Base-by-base conservation (phyloP, 1,284 basidiomycete species). In the Nidula niveotomentosa region DNA sequence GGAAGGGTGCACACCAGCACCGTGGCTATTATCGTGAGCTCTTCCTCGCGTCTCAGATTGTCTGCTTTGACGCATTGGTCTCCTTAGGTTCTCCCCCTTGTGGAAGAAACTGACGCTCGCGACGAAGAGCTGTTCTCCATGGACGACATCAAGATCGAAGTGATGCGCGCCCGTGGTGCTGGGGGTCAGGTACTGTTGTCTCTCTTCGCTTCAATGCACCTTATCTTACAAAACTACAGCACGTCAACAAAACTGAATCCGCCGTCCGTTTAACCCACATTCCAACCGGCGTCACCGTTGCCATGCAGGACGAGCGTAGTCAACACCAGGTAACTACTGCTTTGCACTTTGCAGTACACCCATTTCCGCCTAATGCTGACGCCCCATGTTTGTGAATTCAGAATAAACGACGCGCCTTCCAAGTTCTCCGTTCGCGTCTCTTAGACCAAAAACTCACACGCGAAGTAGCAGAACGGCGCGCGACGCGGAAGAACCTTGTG, bases 231-330 rank as follows among this genome's bases (percentile, higher is more conserved):
- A 30, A 30, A 30, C 30, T 30, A 30, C 95, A 96, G 89, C 96
- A 99, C 74, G 97, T 99, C 65, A 99, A 99, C 76, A 94, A 93
- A 80, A 99, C 96, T 0, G 97, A 99, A 72, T 98, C 95, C 0
- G 97, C 97, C 1, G 93, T 99, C n/a, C 88, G 97, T 1, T 73
- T 99, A 36, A 97, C 95, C 0, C 97, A 99, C 64, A 74, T 93
- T 10, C 96, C 97, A 0, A 93, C 94, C 1, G 95, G 96, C 0
- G 92, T 98, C 54, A 91, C 89, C 0, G 97, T 99, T 8, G 96
- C 94, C 3, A 98, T 98, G 94, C 97, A 99, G 75, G 96, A 99
- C 64, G 95, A 96, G 59, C 85, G 97, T 8, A 94, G 91, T 65
- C 96, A 99, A 68, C 96, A 99, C 68, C 91, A 93, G 75, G 93